phyloP scores from a whole-genome alignment of 2,329 filamentous ascomycete species.

The Fusarium longipes region DNA sequence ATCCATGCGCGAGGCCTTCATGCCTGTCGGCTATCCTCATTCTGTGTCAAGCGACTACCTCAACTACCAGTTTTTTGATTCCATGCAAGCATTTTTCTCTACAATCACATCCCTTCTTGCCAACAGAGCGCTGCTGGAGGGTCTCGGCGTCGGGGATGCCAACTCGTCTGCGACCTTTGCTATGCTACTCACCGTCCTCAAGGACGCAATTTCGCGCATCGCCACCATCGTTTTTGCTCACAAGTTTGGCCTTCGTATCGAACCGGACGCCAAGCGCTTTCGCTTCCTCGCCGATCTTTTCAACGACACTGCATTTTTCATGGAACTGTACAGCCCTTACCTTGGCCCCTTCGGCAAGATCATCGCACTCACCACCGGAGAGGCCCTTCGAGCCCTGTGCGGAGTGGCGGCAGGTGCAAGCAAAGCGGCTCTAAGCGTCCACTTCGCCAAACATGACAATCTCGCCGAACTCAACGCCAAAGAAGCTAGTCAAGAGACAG shows the following conservation, averaged over 20 bases:
- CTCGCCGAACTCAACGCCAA: conserved; percentile 93
- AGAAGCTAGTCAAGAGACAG: conserved; percentile 94
- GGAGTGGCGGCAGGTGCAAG: conserved; percentile 90
- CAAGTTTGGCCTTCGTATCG: conserved; percentile 81
- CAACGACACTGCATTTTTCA: conserved; percentile 86
- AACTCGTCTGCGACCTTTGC: conserved; percentile 82
- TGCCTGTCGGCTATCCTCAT: conserved; percentile 88
- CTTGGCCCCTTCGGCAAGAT: conserved; percentile 68
- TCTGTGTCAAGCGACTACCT: conserved; percentile 89
- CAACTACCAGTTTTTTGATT: conserved; percentile 77
- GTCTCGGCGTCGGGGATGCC: conserved; percentile 85
- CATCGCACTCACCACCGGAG: conserved; percentile 60
- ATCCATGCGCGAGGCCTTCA: conserved; percentile 67
- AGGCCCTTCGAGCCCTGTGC: conserved; percentile 73
- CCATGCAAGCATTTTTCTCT: conserved; percentile 84
- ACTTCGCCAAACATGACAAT: conserved; percentile 90
- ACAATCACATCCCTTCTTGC: conserved; percentile 84
- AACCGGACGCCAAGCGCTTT: conserved; percentile 92
- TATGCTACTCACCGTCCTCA: conserved; percentile 83
- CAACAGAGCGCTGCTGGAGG: conserved; percentile 82
- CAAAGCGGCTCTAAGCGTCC: conserved; percentile 90
- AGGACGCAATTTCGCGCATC: conserved; percentile 82
- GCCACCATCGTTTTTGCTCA: conserved; percentile 90
- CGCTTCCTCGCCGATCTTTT: conserved; percentile 88
- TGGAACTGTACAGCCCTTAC: conserved; percentile 84